Percentiles rank a stretch among this genome's conserved stretches.
Conservation (phyloP, 805 yeast species). For the Yarrowia sp. region DNA sequence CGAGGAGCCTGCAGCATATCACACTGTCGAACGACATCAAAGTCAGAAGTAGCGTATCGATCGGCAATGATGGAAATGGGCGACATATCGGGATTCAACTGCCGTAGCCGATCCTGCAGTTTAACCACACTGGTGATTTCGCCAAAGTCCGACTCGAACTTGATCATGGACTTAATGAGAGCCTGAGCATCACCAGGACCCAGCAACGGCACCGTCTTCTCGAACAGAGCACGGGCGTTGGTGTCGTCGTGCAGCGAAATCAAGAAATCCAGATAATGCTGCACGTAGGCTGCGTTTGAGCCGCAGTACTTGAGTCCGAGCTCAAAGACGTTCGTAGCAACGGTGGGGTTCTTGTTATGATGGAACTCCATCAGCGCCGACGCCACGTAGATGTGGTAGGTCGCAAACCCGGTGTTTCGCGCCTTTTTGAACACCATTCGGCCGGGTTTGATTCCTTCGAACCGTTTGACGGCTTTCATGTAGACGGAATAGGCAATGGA, state of each 20-base stretch:
- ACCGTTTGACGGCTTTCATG: conserved; percentile 70
- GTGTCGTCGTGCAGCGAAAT: conserved; percentile 66
- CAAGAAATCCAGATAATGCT: conserved; percentile 69
- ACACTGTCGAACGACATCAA: conserved; percentile 30
- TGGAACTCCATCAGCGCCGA: conserved; percentile 77
- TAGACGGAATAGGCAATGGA: conserved; percentile 67
- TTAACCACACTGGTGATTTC: conserved; percentile 64
- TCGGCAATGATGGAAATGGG: conserved; percentile 42
- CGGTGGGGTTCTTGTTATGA: conserved; percentile 55
- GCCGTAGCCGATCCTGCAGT: conserved; percentile 64
- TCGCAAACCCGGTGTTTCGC: conserved; percentile 58
- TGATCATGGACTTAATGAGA: conserved; percentile 58
- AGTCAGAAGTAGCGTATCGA: conserved; percentile 37
- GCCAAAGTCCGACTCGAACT: conserved; percentile 68
- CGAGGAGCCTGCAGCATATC: conserved; percentile 30
- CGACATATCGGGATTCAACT: conserved; percentile 61
- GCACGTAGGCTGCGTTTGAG: conserved; percentile 59
- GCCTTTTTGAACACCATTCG: conserved; percentile 68
- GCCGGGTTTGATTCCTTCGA: conserved; percentile 66
- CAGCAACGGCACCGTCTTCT: conserved; percentile 63
- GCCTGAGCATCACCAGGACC: conserved; percentile 43
- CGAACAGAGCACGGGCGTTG: conserved; percentile 78
- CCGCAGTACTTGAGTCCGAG: conserved; percentile 64
- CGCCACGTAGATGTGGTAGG: conserved; percentile 76
- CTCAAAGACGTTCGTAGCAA: conserved; percentile 75